A percentile compares a stretch with the other conserved stretches of the same genome.
Evolutionary conservation across 1,139 yeast genomes (phyloP).

Genomic region (Geotrichum cucujoidarum): DNA sequence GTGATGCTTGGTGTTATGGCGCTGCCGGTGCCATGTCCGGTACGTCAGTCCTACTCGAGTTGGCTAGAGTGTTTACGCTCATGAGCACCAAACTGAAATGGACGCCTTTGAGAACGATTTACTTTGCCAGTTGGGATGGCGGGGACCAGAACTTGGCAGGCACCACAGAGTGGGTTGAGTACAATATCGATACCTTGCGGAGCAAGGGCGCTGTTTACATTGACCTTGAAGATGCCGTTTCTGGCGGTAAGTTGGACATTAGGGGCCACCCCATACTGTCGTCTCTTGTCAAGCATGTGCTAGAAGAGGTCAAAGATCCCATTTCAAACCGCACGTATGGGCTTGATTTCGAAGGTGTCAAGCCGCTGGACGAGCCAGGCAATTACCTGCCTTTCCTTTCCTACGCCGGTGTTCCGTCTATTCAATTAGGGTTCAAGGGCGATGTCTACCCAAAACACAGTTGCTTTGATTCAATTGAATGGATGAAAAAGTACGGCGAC

Average conservation of each 20-base stretch:
- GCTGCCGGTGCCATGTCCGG: constrained; percentile 72
- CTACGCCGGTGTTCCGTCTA: constrained; percentile 62
- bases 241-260: constrained; percentile 55
- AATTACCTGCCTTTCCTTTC: constrained; percentile 67
- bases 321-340: constrained; percentile 43
- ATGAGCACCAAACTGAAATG: constrained; percentile 64
- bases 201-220: constrained; percentile 67
- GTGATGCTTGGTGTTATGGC: constrained; percentile 78
- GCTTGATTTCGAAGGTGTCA: constrained; percentile 24
- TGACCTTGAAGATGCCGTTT: constrained; percentile 70
- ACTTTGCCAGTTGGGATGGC: constrained; percentile 85
- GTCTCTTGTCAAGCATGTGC: constrained; percentile 39
- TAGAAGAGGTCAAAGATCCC: constrained; percentile 38
- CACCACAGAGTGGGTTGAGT: constrained; percentile 71
- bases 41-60: constrained; percentile 64
- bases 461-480: constrained; percentile 60
- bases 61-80: constrained; percentile 65
- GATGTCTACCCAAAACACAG: constrained; percentile 52
- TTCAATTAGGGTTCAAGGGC: constrained; percentile 50
- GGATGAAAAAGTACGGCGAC: constrained; percentile 17
- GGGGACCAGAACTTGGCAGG: constrained; percentile 81
- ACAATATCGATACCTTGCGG: constrained; percentile 48
- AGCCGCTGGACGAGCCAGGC: constrained; percentile 35
- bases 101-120: constrained; percentile 78
- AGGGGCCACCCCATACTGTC: constrained; percentile 65